Base-by-base conservation (phyloP, 352 stramenopile species). In the Globisporangium polare region DNA sequence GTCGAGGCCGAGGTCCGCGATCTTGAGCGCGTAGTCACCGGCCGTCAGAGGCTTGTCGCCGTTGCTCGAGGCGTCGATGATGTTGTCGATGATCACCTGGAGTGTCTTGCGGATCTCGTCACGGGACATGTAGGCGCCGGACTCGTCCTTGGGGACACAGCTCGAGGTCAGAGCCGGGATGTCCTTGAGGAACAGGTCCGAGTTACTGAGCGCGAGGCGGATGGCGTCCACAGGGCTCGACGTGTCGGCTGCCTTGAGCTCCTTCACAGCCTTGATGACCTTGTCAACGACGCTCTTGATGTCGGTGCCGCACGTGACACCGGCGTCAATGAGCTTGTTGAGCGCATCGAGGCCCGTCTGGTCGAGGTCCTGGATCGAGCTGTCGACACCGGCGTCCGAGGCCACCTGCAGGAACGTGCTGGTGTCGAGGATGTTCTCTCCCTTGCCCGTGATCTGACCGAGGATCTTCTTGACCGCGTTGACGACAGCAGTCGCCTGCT, bases 41-140 rank as follows among this genome's bases (percentile, higher is more conserved):
- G 10, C 60, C 9, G 26, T 37, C 6, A 53, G 15, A 9, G 60
- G 60, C 24, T 66, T 66, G 35, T 37, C 31, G 31, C 51, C 51
- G 68, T 75, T 49, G 2, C 51, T 53, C 0, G 70, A 75, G 26
- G 66, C 67, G 39, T 71, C 67, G 33, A 86, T 78, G 13, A 88
- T 60, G 50, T 82, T 64, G 33, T 89, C 77, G 17, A 89, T 67
- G 33, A 89, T 81, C 15, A 80, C 74, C 13, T 80, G 65, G 26
- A 88, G 64, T 1, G 73, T 83, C 46, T 83, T 84, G 9, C 78
- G 64, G 51, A 89, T 70, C 15, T 71, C 52, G 50, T 87, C 78
- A 17, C 82, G 79, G 8, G 68, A 75, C 43, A 73, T 42, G 53
- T 73, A 83, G 20, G 68, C 71, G 7, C 71, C 59, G 12, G 53